These are phyloP conservation scores for Gnomoniopsis sp. DNA, from an alignment of 2,329 filamentous ascomycete species.

Conservation along the genomic window DNA sequence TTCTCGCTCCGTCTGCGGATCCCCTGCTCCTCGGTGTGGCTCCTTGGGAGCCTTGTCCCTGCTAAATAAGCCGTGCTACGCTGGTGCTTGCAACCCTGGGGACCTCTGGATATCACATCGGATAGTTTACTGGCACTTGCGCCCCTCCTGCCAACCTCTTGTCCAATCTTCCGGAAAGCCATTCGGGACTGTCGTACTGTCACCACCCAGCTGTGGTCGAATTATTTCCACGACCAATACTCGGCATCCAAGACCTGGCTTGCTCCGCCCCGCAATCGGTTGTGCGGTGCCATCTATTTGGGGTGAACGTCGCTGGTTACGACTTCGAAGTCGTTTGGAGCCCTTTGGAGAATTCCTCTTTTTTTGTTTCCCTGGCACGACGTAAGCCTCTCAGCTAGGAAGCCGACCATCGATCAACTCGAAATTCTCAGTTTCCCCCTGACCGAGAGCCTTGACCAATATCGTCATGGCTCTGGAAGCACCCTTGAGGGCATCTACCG, in stretches of 20 bases:
- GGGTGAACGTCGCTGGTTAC: constrained; percentile 8
- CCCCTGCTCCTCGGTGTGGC: constrained; percentile 7
- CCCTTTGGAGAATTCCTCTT: neutral
- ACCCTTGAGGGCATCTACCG: constrained; percentile 60
- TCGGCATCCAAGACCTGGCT: constrained; percentile 8
- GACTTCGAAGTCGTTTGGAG: constrained; percentile 4
- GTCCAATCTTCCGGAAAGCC: neutral
- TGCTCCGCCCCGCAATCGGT: constrained; percentile 10
- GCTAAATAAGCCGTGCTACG: constrained; percentile 3
- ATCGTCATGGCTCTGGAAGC: constrained; percentile 57
- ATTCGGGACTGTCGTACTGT: constrained; percentile 9
- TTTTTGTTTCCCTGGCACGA: neutral
- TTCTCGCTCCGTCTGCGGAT: constrained; percentile 4
- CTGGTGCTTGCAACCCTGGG: constrained; percentile 14
- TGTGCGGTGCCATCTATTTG: neutral
- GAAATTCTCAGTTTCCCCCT: neutral
- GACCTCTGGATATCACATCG: constrained; percentile 9
- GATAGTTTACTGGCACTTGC: constrained; percentile 12
- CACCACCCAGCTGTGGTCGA: constrained; percentile 3
- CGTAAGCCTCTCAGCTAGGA: neutral
- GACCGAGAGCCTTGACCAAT: constrained; percentile 7
- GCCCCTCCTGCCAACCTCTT: constrained; percentile 12
- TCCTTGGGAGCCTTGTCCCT: constrained; percentile 18
- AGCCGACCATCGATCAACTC: neutral
- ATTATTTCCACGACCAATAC: neutral